Evolutionary conservation across 106 monocot species (phyloP).

Genomic region (Agapanthus africanus): DNA sequence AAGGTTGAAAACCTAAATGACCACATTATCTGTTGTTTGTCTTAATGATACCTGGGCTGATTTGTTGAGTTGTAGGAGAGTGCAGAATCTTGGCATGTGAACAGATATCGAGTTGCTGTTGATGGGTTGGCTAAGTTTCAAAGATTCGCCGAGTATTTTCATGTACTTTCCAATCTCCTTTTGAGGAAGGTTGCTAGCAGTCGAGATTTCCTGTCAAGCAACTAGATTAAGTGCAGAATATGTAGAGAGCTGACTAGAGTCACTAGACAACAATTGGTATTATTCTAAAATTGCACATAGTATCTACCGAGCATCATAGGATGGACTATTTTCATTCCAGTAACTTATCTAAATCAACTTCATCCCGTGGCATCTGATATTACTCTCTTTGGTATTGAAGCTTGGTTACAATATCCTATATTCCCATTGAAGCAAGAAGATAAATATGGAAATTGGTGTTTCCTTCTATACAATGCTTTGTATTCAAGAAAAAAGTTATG

Average conservation of each 20-base stretch:
- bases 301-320: background rate
- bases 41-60: constrained; percentile 71
- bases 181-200: constrained; percentile 91
- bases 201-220: constrained; percentile 70
- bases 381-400: too few species aligned
- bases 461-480: too few species aligned
- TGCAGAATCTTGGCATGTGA: constrained; percentile 98
- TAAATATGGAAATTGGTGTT: too few species aligned
- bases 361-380: background rate
- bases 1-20: background rate
- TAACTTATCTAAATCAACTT: background rate
- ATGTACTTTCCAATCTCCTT: constrained; percentile 99
- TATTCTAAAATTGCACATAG: background rate
- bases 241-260: constrained; percentile 1
- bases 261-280: too few species aligned
- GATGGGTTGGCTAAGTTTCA: constrained; percentile 92
- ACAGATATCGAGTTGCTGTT: constrained; percentile 99
- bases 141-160: constrained; percentile 91
- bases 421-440: too few species aligned
- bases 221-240: background rate
- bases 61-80: constrained; percentile 94
- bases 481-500: too few species aligned
- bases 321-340: background rate
- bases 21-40: background rate
- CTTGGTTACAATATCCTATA: too few species aligned